Evolutionary conservation across 1,284 basidiomycete genomes (phyloP), one percentile per base, ranked within the genome.

Genomic region (Nidula niveotomentosa): DNA sequence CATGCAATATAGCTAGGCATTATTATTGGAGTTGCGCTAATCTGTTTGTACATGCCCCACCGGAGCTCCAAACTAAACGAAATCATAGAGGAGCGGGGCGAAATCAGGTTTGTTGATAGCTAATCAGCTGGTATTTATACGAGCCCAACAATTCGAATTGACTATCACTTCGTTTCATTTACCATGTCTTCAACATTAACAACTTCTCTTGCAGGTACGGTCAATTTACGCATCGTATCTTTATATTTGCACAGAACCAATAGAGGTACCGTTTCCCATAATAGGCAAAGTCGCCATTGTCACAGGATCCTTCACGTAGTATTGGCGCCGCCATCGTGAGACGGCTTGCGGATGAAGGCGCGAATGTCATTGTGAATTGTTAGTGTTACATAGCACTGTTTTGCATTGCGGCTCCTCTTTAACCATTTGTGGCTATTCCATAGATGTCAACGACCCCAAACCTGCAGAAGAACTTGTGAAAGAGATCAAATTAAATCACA

Each of bases 241-340:
- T 41, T 2, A 13, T 41, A 13, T 13, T 41, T 13, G 12, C 13
- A 41, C 39, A 6, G 17, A 12, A 13, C 17, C 8, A 6, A 17
- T 41, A 6, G 13, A 4, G 17, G 17, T 4, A 13, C 12, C 39
- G 8, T 4, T 13, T 17, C 39, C 43, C 13, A 10, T n/a, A 47
- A 30, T 23, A 47, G 45, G 8, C 23, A 47, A 47, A 47, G 45
- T 78, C 23, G 78, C 78, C 30, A 63, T 83, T 56, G 70, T 83
- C 49, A 82, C 81, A 10, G 79, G 80, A 45, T 81, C n/a, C 78
- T 5, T 81, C 81, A 34, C 74, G 78, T 35, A 75, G 73, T 15
- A 83, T 82, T 49, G 82, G 81, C 34, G 79, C 79, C 6, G 72
- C 77, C 9, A 75, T 81, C 51, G 79, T 76, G 0, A 68, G 65